phyloP scores from a whole-genome alignment of 2,329 filamentous ascomycete genomes.

The Neofusicoccum ribis region DNA sequence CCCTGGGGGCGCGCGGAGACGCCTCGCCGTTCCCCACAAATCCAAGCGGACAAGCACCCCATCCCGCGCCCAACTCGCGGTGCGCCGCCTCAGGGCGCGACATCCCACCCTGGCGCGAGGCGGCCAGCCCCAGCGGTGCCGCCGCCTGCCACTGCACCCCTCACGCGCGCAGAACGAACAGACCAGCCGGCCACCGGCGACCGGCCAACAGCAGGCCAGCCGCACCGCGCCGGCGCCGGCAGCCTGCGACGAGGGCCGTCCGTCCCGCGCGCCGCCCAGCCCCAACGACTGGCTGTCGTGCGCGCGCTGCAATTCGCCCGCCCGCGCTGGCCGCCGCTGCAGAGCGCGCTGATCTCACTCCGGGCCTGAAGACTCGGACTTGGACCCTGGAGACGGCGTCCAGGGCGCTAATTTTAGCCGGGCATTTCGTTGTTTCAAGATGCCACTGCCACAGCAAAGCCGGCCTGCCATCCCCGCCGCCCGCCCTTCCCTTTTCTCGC shows the following conservation, averaged over 20 bases:
- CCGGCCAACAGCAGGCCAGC: background rate
- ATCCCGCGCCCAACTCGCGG: background rate
- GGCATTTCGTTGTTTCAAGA: background rate
- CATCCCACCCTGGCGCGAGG: background rate
- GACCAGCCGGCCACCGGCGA: background rate
- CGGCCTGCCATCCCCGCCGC: background rate
- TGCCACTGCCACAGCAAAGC: background rate
- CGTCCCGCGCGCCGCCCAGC: background rate
- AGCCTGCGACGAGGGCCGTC: too few species aligned
- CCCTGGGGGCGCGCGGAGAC: too few species aligned
- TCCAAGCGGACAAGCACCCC: background rate
- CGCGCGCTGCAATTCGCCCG: background rate
- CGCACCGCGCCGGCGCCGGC: too few species aligned
- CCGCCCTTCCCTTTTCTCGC: background rate
- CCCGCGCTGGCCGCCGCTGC: too few species aligned
- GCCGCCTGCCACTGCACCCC: background rate
- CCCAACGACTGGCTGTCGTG: background rate
- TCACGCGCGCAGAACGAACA: background rate
- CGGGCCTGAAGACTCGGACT: background rate
- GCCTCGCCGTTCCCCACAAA: background rate
- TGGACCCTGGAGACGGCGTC: background rate
- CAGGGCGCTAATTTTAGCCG: constrained; percentile 9
- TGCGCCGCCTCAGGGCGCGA: background rate
- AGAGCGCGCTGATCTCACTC: background rate
- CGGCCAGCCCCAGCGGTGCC: background rate